Conservation (phyloP, 345 rosid genomes). For the Bretschneidera sinensis region DNA sequence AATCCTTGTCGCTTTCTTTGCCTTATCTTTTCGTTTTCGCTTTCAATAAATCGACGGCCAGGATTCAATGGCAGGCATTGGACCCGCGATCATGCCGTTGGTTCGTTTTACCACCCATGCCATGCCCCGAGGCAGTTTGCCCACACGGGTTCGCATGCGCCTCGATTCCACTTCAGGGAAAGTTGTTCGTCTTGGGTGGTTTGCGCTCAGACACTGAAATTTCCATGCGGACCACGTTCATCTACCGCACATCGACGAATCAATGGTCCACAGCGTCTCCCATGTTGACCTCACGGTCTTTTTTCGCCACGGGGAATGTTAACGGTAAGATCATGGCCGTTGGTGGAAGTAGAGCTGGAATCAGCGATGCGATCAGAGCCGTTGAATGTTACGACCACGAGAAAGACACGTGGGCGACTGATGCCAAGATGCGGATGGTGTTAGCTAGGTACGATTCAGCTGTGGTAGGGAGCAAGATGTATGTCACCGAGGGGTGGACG, state of each 20-base stretch:
- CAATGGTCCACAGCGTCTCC: conserved; percentile 51
- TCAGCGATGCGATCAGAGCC: conserved; percentile 29
- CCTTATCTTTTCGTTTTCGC: conserved; percentile 63
- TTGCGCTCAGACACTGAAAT: conserved; percentile 35
- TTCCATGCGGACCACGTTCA: conserved; percentile 26
- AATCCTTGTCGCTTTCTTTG: conserved; percentile 40
- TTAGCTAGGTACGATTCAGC: conserved; percentile 66
- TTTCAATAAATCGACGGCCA: conserved; percentile 52
- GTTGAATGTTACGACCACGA: conserved; percentile 51
- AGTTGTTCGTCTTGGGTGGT: conserved; percentile 68
- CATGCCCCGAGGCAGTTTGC: conserved; percentile 36
- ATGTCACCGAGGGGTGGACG: conserved; percentile 75
- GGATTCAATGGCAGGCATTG: conserved; percentile 66
- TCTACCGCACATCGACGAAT: conserved; percentile 47
- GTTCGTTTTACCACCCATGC: conserved; percentile 63
- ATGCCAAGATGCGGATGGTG: conserved; percentile 29
- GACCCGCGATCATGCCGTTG: conserved; percentile 60
- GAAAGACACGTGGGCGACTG: conserved; percentile 42
- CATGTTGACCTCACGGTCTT: conserved; percentile 52
- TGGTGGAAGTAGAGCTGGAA: conserved; percentile 43
- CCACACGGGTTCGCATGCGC: conserved; percentile 57
- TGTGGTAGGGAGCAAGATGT: conserved; percentile 41
- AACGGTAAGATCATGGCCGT: conserved; percentile 51
- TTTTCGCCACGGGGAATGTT: conserved; percentile 40
- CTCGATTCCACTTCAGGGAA: conserved; percentile 53